These are phyloP conservation scores for Cardamine resedifolia DNA, from an alignment of 345 rosid genomes.

Conservation along the genomic window DNA sequence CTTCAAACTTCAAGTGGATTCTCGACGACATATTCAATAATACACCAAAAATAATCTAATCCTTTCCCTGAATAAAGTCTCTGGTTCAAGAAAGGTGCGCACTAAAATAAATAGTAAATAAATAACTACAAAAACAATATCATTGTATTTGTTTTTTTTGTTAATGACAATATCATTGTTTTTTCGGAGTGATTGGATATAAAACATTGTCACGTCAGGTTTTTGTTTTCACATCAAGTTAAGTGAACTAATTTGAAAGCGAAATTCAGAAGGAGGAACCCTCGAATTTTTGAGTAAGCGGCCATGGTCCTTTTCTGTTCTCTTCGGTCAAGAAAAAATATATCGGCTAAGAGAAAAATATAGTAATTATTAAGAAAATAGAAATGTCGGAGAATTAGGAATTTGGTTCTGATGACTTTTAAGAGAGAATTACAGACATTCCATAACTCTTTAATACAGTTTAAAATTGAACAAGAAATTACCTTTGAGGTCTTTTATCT, in stretches of 20 bases:
- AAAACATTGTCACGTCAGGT: not conserved
- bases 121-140: not conserved
- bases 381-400: too few relatives aligned
- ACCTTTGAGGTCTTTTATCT: slow-evolving; percentile 54
- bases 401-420: too few relatives aligned
- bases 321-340: too few relatives aligned
- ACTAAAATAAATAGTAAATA: not conserved
- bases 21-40: slow-evolving; percentile 26
- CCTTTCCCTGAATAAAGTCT: slow-evolving; percentile 1
- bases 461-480: slow-evolving; percentile 62
- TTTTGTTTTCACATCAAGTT: not conserved
- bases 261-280: not conserved
- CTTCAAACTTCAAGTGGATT: slow-evolving; percentile 18
- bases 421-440: too few relatives aligned
- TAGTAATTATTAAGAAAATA: too few relatives aligned
- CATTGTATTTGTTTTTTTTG: too few relatives aligned
- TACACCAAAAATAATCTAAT: not conserved
- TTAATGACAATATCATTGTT: not conserved
- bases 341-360: too few relatives aligned
- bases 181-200: not conserved
- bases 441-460: slow-evolving; percentile 43
- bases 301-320: not conserved
- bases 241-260: not conserved
- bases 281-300: not conserved
- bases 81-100: slow-evolving; percentile 9